Evolutionary conservation across 257 asterid species (phyloP).

Genomic region (Solanum chiquidenum): DNA sequence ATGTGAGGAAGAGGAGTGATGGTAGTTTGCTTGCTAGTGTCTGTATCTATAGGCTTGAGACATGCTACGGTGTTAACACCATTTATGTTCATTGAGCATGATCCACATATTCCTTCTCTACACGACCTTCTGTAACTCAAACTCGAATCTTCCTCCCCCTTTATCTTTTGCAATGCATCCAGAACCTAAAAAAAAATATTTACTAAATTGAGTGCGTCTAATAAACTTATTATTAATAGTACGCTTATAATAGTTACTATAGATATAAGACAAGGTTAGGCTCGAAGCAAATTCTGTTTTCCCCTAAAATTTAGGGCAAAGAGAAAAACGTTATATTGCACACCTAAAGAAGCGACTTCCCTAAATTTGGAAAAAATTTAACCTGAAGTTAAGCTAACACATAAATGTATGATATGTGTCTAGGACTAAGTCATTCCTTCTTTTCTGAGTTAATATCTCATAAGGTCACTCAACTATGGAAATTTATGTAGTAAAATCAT

Average conservation of each 20-base stretch:
- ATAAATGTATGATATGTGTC: too few species aligned
- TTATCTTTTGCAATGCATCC: constrained; percentile 63
- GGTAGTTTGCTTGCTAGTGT: constrained; percentile 29
- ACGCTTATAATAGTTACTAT: neutral
- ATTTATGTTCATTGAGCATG: constrained; percentile 73
- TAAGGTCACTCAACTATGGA: too few species aligned
- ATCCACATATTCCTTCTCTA: constrained; percentile 76
- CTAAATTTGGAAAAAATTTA: accelerated
- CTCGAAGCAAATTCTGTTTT: neutral
- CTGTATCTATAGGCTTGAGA: constrained; percentile 48
- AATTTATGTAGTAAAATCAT: too few species aligned
- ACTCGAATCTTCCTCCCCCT: constrained; percentile 46
- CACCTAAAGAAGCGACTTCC: neutral
- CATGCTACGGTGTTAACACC: constrained; percentile 75
- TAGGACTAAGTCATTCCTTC: too few species aligned
- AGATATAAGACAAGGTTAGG: neutral
- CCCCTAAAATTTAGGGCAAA: neutral
- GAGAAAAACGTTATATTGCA: neutral
- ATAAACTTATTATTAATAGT: neutral
- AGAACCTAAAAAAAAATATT: constrained; percentile 29
- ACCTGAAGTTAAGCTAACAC: too few species aligned
- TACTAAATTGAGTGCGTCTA: neutral
- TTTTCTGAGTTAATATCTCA: too few species aligned
- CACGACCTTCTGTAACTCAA: constrained; percentile 62
- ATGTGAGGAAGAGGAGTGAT: constrained; percentile 79